Conservation (phyloP, 139 green algal species). For the Chlorella vulgaris region DNA sequence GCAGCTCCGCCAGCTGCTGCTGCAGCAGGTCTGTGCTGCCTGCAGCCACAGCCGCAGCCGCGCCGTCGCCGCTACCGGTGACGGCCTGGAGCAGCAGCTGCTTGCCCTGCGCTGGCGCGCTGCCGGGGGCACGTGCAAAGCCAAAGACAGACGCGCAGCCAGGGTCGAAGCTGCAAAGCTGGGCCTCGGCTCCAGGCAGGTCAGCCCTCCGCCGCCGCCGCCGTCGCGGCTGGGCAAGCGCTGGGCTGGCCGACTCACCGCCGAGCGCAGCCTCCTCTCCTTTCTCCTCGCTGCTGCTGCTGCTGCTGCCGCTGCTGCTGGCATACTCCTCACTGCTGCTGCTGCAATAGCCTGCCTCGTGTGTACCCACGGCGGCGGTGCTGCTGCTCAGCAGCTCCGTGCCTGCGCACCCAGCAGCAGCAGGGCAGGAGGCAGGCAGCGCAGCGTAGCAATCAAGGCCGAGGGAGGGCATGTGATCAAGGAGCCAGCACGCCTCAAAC, state of each 20-base stretch:
- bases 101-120: background rate
- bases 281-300: background rate
- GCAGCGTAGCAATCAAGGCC: background rate
- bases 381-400: constrained; percentile 25
- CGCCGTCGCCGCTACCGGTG: background rate
- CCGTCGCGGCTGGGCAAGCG: background rate
- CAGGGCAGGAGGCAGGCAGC: background rate
- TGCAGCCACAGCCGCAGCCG: background rate
- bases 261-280: background rate
- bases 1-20: constrained; percentile 4
- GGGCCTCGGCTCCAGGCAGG: background rate
- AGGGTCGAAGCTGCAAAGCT: constrained; percentile 10
- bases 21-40: background rate
- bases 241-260: constrained; percentile 6
- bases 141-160: constrained; percentile 26
- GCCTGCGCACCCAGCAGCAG: background rate
- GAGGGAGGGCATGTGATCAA: background rate
- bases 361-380: background rate
- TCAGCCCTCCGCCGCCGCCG: background rate
- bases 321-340: background rate
- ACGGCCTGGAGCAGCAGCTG: background rate
- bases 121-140: background rate
- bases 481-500: too few species aligned
- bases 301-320: constrained; percentile 6
- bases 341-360: background rate